Percentiles rank a stretch among this genome's conserved stretches.
phyloP scores from a whole-genome alignment of 2,329 filamentous ascomycete genomes.

The Ophiostoma angusticollis region DNA sequence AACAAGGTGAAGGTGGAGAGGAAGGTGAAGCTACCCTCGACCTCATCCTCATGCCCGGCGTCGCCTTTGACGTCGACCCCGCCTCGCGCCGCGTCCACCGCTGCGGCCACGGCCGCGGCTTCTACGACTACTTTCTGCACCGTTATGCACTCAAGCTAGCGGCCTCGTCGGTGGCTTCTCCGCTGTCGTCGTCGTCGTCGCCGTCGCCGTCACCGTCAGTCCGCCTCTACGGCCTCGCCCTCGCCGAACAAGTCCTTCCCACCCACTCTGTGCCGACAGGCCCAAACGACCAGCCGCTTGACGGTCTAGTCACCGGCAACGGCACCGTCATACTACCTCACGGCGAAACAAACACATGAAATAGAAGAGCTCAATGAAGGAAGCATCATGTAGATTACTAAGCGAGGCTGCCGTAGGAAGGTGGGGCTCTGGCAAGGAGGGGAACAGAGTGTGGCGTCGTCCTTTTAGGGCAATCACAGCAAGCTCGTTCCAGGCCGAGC shows the following conservation, averaged over 20 bases:
- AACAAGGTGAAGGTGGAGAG: background rate
- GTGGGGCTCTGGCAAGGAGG: constrained; percentile 6
- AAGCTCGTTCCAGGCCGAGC: no score
- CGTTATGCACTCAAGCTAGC: constrained; percentile 44
- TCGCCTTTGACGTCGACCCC: constrained; percentile 66
- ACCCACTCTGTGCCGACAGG: constrained; percentile 56
- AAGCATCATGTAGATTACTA: constrained; percentile 2
- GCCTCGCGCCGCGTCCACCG: constrained; percentile 47
- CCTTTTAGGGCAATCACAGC: no score
- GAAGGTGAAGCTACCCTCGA: constrained; percentile 44
- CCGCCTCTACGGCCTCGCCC: constrained; percentile 60
- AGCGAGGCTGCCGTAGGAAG: constrained; percentile 9
- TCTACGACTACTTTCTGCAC: constrained; percentile 88
- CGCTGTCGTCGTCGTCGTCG: background rate
- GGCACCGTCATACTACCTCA: constrained; percentile 26
- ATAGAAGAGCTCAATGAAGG: constrained; percentile 29
- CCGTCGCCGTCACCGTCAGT: constrained; percentile 24
- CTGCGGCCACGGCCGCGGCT: constrained; percentile 88
- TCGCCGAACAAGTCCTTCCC: constrained; percentile 71
- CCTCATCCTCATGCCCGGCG: constrained; percentile 79
- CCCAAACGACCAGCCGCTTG: constrained; percentile 63
- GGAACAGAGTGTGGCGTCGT: no score
- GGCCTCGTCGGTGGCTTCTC: no score
- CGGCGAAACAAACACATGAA: background rate
- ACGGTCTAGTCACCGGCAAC: constrained; percentile 63